Conservation (phyloP, 805 yeast species). For the Yarrowia osloensis region DNA sequence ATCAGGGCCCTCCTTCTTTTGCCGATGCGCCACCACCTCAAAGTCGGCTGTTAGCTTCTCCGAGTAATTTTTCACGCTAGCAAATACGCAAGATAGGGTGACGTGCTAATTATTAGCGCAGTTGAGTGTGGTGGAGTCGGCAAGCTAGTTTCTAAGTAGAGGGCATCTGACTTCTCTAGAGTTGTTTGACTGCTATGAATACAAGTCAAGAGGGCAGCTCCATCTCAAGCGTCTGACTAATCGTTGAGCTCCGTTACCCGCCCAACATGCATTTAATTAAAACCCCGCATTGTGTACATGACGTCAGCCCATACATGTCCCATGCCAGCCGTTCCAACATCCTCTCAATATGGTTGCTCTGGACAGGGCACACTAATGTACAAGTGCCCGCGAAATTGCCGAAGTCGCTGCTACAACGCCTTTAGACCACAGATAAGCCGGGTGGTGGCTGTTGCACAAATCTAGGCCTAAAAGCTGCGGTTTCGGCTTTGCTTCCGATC, state of each 20-base stretch:
- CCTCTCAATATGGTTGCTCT: not conserved
- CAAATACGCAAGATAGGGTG: constrained; percentile 17
- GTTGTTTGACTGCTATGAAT: no score
- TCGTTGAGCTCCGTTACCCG: no score
- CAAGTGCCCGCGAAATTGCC: not conserved
- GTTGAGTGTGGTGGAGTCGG: not conserved
- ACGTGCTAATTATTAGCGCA: constrained; percentile 18
- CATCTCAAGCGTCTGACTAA: no score
- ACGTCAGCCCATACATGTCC: not conserved
- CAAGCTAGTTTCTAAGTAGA: not conserved
- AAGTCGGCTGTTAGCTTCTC: constrained; percentile 9
- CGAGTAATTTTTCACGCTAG: constrained; percentile 24
- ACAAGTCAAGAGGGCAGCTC: no score
- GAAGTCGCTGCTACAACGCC: not conserved
- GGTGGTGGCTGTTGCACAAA: not conserved
- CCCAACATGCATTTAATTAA: not conserved
- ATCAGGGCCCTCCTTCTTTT: not conserved
- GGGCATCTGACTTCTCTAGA: not conserved
- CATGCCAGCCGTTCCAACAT: not conserved
- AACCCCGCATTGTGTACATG: constrained; percentile 1
- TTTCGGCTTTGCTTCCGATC: not conserved
- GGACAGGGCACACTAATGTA: not conserved
- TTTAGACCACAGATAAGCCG: not conserved
- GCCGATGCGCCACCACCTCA: not conserved
- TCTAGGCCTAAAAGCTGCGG: not conserved